These are phyloP conservation scores for Cicer bijugum DNA, from an alignment of 306 rosid genomes.

Conservation along the genomic window DNA sequence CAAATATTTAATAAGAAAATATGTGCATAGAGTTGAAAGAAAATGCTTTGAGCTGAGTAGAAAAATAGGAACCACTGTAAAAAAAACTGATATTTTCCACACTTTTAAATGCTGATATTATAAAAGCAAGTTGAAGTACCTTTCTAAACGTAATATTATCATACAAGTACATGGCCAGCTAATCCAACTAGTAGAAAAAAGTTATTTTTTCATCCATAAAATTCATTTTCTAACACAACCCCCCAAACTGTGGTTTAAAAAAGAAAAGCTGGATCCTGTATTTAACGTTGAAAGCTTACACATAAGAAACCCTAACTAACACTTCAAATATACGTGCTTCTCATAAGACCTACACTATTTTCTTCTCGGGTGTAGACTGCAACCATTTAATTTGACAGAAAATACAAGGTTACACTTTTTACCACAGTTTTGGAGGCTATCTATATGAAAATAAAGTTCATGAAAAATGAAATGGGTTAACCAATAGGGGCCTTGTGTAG, in stretches of 20 bases:
- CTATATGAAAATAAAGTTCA: not conserved
- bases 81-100: conserved; percentile 8
- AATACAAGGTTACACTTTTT: conserved; percentile 17
- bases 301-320: not conserved
- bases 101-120: not conserved
- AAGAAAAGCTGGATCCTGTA: not conserved
- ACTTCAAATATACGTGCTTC: not conserved
- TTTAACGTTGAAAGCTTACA: not conserved
- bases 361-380: conserved; percentile 6
- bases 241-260: not conserved
- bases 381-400: conserved; percentile 8
- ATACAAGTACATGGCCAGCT: no score
- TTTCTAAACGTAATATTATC: no score
- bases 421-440: conserved; percentile 4
- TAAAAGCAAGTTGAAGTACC: no score
- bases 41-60: conserved; percentile 30
- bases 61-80: not conserved
- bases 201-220: no score
- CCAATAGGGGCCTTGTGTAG: not conserved
- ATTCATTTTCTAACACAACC: not conserved
- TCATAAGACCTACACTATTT: not conserved
- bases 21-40: conserved; percentile 28
- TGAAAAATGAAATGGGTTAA: not conserved
- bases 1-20: not conserved
- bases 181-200: no score